Conservation (phyloP, 306 rosid genomes). For the Sindora glabra region DNA sequence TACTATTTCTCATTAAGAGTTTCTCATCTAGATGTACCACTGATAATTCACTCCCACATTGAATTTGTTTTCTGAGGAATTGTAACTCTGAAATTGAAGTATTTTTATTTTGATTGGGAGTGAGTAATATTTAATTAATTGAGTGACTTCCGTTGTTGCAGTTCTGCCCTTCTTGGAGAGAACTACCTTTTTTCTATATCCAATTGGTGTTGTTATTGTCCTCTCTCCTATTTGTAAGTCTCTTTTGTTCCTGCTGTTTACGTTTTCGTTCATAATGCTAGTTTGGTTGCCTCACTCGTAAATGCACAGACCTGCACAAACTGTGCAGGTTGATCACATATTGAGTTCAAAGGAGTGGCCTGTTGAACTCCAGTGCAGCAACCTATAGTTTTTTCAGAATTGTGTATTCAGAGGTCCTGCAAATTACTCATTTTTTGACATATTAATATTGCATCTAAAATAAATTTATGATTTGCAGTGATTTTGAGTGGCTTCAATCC, state of each 20-base stretch:
- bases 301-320: too few relatives aligned
- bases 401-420: too few relatives aligned
- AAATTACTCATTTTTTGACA: too few relatives aligned
- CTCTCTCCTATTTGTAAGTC: constrained; percentile 97
- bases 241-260: constrained; percentile 9
- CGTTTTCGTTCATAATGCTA: too few relatives aligned
- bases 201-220: constrained; percentile 79
- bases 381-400: too few relatives aligned
- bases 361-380: too few relatives aligned
- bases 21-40: too few relatives aligned
- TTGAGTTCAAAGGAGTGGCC: too few relatives aligned
- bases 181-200: constrained; percentile 89
- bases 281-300: too few relatives aligned
- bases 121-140: constrained; percentile 6
- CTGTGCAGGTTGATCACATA: too few relatives aligned
- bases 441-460: constrained; percentile 14
- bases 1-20: too few relatives aligned
- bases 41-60: too few relatives aligned
- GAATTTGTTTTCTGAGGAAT: background rate
- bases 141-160: constrained; percentile 43
- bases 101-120: background rate
- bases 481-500: constrained; percentile 98
- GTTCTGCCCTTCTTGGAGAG: constrained; percentile 95
- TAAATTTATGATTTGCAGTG: constrained; percentile 49
- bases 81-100: background rate